Evolutionary conservation across 805 yeast species (phyloP).

Genomic region (Wickerhamiella australiensis): DNA sequence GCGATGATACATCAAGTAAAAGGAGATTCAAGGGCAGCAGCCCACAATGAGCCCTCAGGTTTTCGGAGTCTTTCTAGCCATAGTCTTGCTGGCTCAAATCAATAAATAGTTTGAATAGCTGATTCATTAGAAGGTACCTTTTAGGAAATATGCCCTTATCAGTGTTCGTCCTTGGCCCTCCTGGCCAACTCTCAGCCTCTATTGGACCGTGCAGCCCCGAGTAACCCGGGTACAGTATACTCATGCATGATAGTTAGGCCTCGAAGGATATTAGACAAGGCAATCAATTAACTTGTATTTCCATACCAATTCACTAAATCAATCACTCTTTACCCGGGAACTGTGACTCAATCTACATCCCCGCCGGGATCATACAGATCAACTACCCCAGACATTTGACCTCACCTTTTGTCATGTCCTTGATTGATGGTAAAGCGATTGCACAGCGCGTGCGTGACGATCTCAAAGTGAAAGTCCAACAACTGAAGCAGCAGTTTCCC

Average conservation of each 20-base stretch:
- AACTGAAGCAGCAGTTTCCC: constrained; percentile 32
- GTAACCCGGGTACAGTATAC: neutral
- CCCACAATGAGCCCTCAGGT: too few species aligned
- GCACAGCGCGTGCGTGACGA: constrained; percentile 41
- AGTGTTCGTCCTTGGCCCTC: too few species aligned
- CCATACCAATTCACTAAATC: neutral
- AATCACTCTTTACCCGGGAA: neutral
- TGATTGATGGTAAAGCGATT: constrained; percentile 55
- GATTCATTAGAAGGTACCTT: too few species aligned
- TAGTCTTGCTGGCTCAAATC: too few species aligned
- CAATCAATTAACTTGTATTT: neutral
- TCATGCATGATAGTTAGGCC: neutral
- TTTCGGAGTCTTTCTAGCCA: too few species aligned
- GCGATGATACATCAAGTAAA: too few species aligned
- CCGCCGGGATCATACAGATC: neutral
- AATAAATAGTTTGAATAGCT: too few species aligned
- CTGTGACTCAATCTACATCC: neutral
- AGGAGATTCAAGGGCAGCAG: too few species aligned
- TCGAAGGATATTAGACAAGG: neutral
- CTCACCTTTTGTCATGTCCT: constrained; percentile 16
- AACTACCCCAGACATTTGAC: neutral
- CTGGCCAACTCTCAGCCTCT: neutral
- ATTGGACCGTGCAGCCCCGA: neutral
- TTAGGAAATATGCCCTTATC: too few species aligned
- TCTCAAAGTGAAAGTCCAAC: constrained; percentile 38